Base-by-base conservation (phyloP, 805 yeast genomes). In the Blastobotrys parvus region DNA sequence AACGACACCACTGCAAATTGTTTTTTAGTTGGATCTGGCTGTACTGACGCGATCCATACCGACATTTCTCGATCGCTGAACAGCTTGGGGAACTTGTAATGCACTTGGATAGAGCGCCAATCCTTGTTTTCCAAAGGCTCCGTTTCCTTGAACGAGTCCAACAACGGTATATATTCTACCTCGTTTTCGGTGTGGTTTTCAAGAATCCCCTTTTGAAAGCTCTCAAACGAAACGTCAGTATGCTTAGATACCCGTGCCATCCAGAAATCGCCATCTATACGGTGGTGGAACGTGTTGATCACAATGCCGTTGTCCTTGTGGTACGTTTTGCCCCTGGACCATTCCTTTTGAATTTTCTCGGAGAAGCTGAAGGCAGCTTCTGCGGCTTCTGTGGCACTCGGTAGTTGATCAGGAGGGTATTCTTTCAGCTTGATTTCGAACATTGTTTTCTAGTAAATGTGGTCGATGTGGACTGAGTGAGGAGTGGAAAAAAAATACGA, bases 141-240 rank as follows among this genome's bases (percentile, higher is more conserved):
- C 2, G 64, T 45, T 30, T 40, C 43, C 31, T 52, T 41, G 38
- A 43, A 60, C 11, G 57, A 47, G 16, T 56, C 48, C 5, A 67
- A 46, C 45, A 61, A 49, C 6, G 54, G 55, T 32, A 65, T 67
- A 45, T 66, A 67, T 42, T 65, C 50, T 23, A 58, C 54, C 48
- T 67, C 71, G 39, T 66, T 53, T 37, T 54, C 57, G 7, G 69
- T 65, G 45, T 67, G 71, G 46, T 65, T 49, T 4, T 57, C 50
- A n/a, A 56, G 49, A 5, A 67, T 36, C 4, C 62, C 59, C 31
- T 39, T 41, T 31, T 43, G 44, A 49, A 64, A 55, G 41, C 46
- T 40, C 17, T 54, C 59, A 46, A 55, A 65, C 2, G 57, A 44
- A 3, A 56, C 45, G 39, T 57, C 60, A 25, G 29, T 8, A 45